Conservation (phyloP, 2,329 filamentous ascomycete species). For the Stemphylium beticola region DNA sequence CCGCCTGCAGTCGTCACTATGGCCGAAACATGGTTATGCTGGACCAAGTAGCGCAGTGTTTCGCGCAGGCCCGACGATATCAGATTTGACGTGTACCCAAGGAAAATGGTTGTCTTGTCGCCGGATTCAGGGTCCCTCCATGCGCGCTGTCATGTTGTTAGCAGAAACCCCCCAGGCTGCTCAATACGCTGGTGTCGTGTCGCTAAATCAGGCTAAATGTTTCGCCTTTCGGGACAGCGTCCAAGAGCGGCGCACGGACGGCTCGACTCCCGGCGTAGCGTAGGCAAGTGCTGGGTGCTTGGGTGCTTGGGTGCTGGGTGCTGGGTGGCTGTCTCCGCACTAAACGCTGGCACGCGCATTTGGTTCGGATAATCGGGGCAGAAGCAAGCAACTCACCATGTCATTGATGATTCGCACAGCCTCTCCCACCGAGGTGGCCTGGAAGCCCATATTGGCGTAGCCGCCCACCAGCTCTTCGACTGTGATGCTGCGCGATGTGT, state of each 20-base stretch:
- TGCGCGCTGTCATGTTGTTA: constrained; percentile 62
- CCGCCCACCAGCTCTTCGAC: constrained; percentile 82
- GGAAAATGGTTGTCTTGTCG: constrained; percentile 87
- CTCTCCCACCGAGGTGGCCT: constrained; percentile 80
- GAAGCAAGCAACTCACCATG: constrained; percentile 68
- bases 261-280: constrained; percentile 16
- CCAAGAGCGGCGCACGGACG: constrained; percentile 27
- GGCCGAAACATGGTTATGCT: constrained; percentile 89
- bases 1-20: constrained; percentile 96
- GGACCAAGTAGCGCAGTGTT: constrained; percentile 87
- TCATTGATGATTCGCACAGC: constrained; percentile 91
- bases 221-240: constrained; percentile 24
- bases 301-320: too few species aligned
- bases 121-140: constrained; percentile 83
- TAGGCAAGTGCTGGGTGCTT: constrained; percentile 15
- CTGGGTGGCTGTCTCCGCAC: constrained; percentile 21
- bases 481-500: constrained; percentile 76
- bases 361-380: constrained; percentile 11
- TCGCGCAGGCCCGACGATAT: constrained; percentile 95
- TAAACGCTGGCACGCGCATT: constrained; percentile 21
- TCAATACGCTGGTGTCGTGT: constrained; percentile 29
- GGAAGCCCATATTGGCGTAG: constrained; percentile 87
- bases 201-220: constrained; percentile 43
- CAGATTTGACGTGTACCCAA: constrained; percentile 96
- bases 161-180: constrained; percentile 31